Conservation (phyloP, 1,284 basidiomycete species). For the Puccinia triticina region DNA sequence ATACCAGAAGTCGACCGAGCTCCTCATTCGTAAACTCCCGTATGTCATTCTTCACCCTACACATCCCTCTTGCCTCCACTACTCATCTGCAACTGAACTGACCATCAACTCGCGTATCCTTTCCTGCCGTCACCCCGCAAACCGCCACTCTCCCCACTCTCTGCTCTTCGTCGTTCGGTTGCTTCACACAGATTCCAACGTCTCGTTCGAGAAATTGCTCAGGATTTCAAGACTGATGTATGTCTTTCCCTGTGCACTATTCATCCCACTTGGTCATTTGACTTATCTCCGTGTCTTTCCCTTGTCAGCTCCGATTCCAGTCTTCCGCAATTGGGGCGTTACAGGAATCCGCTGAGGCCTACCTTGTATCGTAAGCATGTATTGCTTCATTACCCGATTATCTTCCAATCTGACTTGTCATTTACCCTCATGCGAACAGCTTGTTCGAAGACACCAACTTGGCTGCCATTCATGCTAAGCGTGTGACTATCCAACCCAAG, state of each 20-base stretch:
- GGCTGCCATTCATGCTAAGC: slow-evolving; percentile 60
- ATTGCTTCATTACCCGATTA: too few species aligned
- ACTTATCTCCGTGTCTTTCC: neutral
- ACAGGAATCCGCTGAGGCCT: slow-evolving; percentile 68
- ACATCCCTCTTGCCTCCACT: neutral
- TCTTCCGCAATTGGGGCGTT: slow-evolving; percentile 83
- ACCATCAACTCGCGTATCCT: neutral
- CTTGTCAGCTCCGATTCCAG: slow-evolving; percentile 77
- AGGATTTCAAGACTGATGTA: slow-evolving; percentile 79
- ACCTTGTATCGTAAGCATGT: slow-evolving; percentile 50
- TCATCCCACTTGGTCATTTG: neutral
- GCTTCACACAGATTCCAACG: slow-evolving; percentile 72
- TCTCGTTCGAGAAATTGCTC: slow-evolving; percentile 75
- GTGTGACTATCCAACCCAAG: slow-evolving; percentile 70
- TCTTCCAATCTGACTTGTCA: too few species aligned
- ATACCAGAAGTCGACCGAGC: slow-evolving; percentile 93
- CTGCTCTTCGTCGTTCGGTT: neutral
- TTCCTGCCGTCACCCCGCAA: neutral
- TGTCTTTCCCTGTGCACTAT: slow-evolving; percentile 52
- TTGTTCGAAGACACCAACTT: slow-evolving; percentile 61
- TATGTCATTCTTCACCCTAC: slow-evolving; percentile 46
- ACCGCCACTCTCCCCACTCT: neutral
- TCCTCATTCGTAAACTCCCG: slow-evolving; percentile 87
- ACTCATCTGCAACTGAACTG: neutral
- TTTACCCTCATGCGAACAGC: neutral